phyloP scores from a whole-genome alignment of 176 grass and related monocot species.

The Elymus sibiricus region DNA sequence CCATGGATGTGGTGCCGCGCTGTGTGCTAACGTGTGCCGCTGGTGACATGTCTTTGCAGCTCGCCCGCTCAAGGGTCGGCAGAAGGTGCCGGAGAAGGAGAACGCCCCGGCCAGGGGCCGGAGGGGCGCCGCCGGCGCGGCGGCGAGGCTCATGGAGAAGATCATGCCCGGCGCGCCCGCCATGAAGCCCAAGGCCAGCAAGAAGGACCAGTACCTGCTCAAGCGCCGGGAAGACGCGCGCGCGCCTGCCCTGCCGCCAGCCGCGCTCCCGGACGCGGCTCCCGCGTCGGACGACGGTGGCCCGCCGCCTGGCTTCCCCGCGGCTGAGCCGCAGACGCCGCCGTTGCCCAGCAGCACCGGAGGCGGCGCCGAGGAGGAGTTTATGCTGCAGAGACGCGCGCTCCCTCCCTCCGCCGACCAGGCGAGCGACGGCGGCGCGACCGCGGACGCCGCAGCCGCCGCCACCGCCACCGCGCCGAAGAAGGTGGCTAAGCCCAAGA shows the following conservation, averaged over 20 bases:
- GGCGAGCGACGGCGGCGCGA: not conserved
- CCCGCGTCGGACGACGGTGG: conserved; percentile 11
- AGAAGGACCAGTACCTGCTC: conserved; percentile 89
- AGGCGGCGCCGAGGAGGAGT: conserved; percentile 19
- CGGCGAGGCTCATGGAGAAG: conserved; percentile 46
- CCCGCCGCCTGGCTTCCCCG: conserved; percentile 38
- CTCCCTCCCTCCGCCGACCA: not conserved
- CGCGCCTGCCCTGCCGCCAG: not conserved
- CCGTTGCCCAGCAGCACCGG: conserved; percentile 14
- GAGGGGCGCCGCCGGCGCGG: conserved; percentile 36
- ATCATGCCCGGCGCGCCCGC: conserved; percentile 24
- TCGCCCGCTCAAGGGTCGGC: conserved; percentile 30
- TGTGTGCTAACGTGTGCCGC: conserved; percentile 15
- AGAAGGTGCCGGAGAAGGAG: conserved; percentile 29
- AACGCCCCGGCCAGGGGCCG: conserved; percentile 16
- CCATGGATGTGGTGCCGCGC: not conserved
- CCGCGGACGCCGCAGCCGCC: not conserved
- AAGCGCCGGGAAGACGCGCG: conserved; percentile 72
- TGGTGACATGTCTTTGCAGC: conserved; percentile 18
- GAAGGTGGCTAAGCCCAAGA: conserved; percentile 43
- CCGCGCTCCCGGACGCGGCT: conserved; percentile 29
- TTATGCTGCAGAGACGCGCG: conserved; percentile 46
- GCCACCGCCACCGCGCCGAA: not conserved
- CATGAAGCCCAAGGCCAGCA: conserved; percentile 36
- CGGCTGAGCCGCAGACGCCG: conserved; percentile 25